phyloP scores from a whole-genome alignment of 2,329 filamentous ascomycete species.

The Dothideomycetidae sp. region DNA sequence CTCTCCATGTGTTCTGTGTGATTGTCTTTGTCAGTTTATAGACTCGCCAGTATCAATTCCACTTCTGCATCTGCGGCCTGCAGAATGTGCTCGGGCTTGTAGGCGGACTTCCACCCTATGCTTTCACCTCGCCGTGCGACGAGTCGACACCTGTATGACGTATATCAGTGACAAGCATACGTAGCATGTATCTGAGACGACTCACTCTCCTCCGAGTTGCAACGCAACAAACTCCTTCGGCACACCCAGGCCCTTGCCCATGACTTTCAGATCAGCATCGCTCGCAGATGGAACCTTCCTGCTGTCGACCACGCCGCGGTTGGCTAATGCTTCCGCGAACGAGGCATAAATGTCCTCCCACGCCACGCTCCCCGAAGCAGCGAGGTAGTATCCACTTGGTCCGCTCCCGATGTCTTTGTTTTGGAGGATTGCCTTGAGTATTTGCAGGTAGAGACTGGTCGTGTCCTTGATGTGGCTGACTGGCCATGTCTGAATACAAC shows the following conservation, averaged over 20 bases:
- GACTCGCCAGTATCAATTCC: constrained; percentile 26
- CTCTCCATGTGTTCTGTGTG: too few relatives aligned
- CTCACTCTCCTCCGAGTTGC: constrained; percentile 32
- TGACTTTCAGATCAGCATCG: constrained; percentile 24
- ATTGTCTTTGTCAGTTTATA: not conserved
- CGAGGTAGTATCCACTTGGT: constrained; percentile 37
- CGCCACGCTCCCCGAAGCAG: constrained; percentile 32
- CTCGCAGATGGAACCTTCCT: constrained; percentile 25
- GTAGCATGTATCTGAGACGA: not conserved
- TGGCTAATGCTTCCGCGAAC: constrained; percentile 30
- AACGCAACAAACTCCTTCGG: constrained; percentile 26
- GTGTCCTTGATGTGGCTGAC: constrained; percentile 40
- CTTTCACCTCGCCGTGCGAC: constrained; percentile 27
- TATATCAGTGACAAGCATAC: constrained; percentile 7
- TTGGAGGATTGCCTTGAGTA: constrained; percentile 32
- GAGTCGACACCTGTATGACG: constrained; percentile 31
- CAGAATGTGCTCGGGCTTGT: constrained; percentile 32
- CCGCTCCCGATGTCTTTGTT: constrained; percentile 27
- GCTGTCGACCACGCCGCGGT: constrained; percentile 28
- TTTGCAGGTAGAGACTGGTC: constrained; percentile 30
- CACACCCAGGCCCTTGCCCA: constrained; percentile 28
- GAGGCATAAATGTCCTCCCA: constrained; percentile 39
- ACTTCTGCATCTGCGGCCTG: constrained; percentile 34
- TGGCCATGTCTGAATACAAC: constrained; percentile 34
- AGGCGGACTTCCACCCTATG: constrained; percentile 35